Evolutionary conservation across 2,329 filamentous ascomycete genomes (phyloP), one percentile per base, ranked within the genome.

Genomic region (Acrocalymma vagum): DNA sequence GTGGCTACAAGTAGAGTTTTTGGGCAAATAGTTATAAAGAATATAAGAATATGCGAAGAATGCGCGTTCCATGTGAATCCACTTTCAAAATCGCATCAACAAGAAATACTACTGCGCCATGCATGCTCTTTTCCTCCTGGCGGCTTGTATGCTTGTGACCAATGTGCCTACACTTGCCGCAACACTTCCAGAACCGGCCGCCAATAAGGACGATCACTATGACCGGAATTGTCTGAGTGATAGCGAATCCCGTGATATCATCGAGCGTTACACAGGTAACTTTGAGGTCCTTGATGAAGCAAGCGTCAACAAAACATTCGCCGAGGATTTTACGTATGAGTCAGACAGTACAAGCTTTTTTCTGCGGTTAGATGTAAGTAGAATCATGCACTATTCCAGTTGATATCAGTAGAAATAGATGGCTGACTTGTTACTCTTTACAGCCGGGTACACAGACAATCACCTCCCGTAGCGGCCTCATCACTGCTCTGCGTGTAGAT

Each of bases 211-310:
- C 5, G 15, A n/a, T 17, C 28, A 29, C 28, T 13, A 29, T 16
- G 18, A 29, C 14, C 28, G 18, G 28, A 29, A 29, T 16, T 29
- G 28, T 29, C 14, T 29, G 28, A 29, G 28, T 29, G 11, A 29
- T 29, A 13, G 18, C 11, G 28, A 29, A 15, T 29, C 28, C n/a
- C 28, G 28, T 16, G 28, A 29, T 17, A 29, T 29, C 15, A 29
- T 29, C 28, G 28, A 29, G 28, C 28, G 28, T 15, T 29, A 29
- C 28, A 29, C 18, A 11, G 18, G 14, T 10, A 29, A 29, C 28
- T 29, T 29, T 16, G 28, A 29, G 28, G 15, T 15, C 28, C 5
- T 29, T 5, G 28, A 29, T 29, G 28, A 29, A 15, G 28, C 28
- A n/a, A 29, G 28, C 28, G 28, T 29, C 28, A 29, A 29, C 15